Base-by-base conservation (phyloP, 2,329 filamentous ascomycete genomes). In the Aspergillus carbonarius region DNA sequence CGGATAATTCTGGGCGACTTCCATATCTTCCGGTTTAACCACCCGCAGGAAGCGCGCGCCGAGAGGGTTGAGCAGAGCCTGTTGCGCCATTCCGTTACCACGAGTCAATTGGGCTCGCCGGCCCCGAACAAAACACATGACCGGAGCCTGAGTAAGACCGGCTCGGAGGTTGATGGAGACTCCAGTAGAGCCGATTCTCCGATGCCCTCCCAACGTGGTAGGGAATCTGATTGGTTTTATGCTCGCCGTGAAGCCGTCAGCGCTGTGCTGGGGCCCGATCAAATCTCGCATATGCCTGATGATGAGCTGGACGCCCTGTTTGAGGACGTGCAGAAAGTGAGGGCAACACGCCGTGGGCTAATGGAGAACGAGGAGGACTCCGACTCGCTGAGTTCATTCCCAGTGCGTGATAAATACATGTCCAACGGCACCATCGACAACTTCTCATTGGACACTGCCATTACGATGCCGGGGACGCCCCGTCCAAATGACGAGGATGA, bases 21-120 rank as follows among this genome's bases (percentile, higher is more conserved):
- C 68, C 95, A 99, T 74, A 99, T 99, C 61, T 98, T 99, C 78
- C 85, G 95, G 57, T 99, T 99, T 81, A 99, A 98, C 69, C 93
- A 99, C 72, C 95, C 95, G 0, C 89, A 96, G 81, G 95, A 99
- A 78, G 95, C 95, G 30, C 88, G 91, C 59, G 93, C 93, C 3
- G 95, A 99, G 77, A 83, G 95, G 55, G 93, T 92, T 12, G 92
- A 96, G 62, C 87, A 92, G 70, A 96, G 91, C 70, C 80, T 96
- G 18, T 81, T 99, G 58, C 88, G 93, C 47, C 93, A 98, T 70
- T 96, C 93, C 6, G 79, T 88, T 50, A 85, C 84, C 8, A 82
- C 83, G 17, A 83, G 84, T 65, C 82, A 87, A 64, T 79, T 95
- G 27, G 87, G 80, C 44, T 85, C 85, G 1, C 83, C 91, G 0